A percentile compares a stretch with the other conserved stretches of the same genome.
phyloP scores from a whole-genome alignment of 1,139 yeast species.

The Pichia terricola region DNA sequence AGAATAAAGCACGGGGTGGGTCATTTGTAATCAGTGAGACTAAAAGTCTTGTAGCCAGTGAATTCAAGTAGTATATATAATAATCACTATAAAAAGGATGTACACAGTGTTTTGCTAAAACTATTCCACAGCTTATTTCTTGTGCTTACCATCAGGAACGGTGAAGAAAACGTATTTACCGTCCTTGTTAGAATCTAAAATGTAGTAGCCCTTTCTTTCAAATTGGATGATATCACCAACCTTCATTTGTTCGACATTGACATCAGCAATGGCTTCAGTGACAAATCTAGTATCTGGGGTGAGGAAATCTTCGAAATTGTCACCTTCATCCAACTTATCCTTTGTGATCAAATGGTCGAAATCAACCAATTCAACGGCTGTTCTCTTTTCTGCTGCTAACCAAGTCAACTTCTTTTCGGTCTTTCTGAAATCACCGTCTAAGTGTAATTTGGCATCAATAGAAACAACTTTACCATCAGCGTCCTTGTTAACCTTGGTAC shows the following conservation, averaged over 20 bases:
- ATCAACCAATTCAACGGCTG: conserved; percentile 72
- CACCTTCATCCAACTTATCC: conserved; percentile 93
- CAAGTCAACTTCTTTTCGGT: conserved; percentile 93
- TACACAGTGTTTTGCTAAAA: neutral
- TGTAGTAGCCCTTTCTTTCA: conserved; percentile 95
- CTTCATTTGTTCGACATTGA: conserved; percentile 66
- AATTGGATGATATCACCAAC: conserved; percentile 87
- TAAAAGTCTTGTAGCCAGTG: no score
- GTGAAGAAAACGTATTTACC: conserved; percentile 77
- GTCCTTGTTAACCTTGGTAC: conserved; percentile 57
- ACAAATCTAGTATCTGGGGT: conserved; percentile 86
- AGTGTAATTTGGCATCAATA: conserved; percentile 71
- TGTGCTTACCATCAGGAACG: conserved; percentile 93
- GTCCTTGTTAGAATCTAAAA: conserved; percentile 59
- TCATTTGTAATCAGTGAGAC: no score
- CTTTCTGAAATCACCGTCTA: conserved; percentile 96
- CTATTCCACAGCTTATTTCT: conserved; percentile 23
- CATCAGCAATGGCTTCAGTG: conserved; percentile 69
- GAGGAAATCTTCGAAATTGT: conserved; percentile 85
- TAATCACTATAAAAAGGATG: neutral
- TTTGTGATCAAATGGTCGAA: conserved; percentile 94
- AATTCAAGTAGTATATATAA: no score
- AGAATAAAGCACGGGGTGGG: conserved; percentile 1
- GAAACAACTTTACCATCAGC: conserved; percentile 44
- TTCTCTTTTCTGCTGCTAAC: conserved; percentile 75